A percentile compares a stretch with the other conserved stretches of the same genome.
These are phyloP conservation scores for Geranium incanum DNA, from an alignment of 441 rosid species.

Conservation along the genomic window DNA sequence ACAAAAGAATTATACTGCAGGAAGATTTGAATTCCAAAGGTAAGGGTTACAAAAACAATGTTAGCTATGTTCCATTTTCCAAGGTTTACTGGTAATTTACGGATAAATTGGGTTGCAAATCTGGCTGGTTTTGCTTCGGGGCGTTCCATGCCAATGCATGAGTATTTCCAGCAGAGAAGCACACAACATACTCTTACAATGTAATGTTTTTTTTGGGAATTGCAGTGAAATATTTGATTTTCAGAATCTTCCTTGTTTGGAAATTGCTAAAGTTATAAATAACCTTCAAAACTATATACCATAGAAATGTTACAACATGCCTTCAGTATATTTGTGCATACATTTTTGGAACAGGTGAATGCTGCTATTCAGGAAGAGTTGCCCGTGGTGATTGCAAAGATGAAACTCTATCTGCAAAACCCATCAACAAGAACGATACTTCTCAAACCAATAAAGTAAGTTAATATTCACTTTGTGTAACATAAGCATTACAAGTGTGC, in stretches of 20 bases:
- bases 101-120: neutral
- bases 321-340: neutral
- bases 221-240: neutral
- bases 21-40: neutral
- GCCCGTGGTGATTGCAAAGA: constrained; percentile 64
- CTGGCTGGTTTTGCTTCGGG: neutral
- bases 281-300: neutral
- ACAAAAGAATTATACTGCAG: neutral
- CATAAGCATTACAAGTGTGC: neutral
- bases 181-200: neutral
- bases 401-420: constrained; percentile 89
- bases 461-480: neutral
- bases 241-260: neutral
- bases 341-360: constrained; percentile 48
- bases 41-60: neutral
- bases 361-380: constrained; percentile 70
- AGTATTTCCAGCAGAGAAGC: neutral
- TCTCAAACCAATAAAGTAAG: constrained; percentile 91
- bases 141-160: neutral
- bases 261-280: neutral
- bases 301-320: neutral
- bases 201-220: neutral
- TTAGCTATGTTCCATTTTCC: constrained; percentile 1
- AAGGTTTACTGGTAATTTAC: neutral
- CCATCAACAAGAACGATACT: constrained; percentile 78